Percentiles rank a stretch among this genome's conserved stretches.
Evolutionary conservation across 306 rosid genomes (phyloP).

Genomic region (Cajanus cajan): DNA sequence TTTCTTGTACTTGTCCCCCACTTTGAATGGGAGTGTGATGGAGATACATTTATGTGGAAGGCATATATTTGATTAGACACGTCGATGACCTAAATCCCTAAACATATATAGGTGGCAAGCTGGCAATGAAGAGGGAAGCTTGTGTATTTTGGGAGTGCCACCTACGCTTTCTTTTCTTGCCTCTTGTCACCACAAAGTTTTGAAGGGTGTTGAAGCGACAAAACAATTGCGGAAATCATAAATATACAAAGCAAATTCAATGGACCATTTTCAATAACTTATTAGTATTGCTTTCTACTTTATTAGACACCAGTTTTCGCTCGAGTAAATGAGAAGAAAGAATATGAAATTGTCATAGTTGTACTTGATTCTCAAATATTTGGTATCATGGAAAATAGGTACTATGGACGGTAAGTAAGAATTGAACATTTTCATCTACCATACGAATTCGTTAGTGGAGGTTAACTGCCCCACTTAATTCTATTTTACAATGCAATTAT

Average conservation of each 20-base stretch:
- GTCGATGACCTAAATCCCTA: constrained; percentile 12
- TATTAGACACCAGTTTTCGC: background rate
- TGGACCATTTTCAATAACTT: constrained; percentile 16
- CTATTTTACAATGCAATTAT: background rate
- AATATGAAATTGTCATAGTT: background rate
- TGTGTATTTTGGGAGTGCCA: background rate
- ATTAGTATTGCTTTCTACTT: background rate
- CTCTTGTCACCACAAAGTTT: background rate
- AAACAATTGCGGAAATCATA: constrained; percentile 7
- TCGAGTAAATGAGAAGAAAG: background rate
- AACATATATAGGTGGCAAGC: constrained; percentile 1
- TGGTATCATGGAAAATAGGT: no score
- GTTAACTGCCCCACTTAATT: background rate
- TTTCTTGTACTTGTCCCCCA: no score
- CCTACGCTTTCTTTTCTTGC: background rate
- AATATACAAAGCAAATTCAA: constrained; percentile 10
- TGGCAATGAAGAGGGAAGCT: background rate
- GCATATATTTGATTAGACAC: no score
- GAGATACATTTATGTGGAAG: background rate
- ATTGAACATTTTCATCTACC: background rate
- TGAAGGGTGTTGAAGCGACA: no score
- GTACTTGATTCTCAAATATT: background rate
- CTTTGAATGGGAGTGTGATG: no score
- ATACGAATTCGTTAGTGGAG: background rate
- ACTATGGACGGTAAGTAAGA: background rate